Evolutionary conservation across 805 yeast species (phyloP).

Genomic region (Spathaspora gorwiae): DNA sequence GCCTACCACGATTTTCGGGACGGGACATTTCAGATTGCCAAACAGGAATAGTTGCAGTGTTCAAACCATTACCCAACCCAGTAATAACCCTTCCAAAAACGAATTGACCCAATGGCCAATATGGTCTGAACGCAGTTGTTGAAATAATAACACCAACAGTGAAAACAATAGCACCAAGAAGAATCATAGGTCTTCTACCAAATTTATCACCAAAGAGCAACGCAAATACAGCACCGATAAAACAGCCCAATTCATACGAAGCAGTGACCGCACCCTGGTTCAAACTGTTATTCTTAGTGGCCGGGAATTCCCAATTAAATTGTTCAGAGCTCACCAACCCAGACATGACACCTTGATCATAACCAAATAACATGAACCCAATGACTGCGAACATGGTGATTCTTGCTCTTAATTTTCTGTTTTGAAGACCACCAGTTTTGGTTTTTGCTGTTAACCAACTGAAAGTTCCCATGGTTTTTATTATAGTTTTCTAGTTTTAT

Average conservation of each 20-base stretch:
- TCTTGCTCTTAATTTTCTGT: conserved; percentile 40
- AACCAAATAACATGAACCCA: conserved; percentile 30
- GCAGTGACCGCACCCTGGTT: conserved; percentile 68
- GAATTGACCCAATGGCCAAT: conserved; percentile 64
- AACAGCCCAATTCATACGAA: conserved; percentile 64
- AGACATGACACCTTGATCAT: conserved; percentile 42
- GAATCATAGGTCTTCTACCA: conserved; percentile 41
- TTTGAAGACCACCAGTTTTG: conserved; percentile 53
- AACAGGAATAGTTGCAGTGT: conserved; percentile 42
- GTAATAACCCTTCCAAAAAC: conserved; percentile 55
- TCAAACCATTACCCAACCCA: conserved; percentile 38
- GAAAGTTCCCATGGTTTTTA: background rate
- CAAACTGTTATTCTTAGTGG: conserved; percentile 28
- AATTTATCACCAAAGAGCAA: conserved; percentile 34
- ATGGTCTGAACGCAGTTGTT: conserved; percentile 30
- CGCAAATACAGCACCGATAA: conserved; percentile 41
- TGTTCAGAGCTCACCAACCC: conserved; percentile 38
- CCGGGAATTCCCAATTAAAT: conserved; percentile 36
- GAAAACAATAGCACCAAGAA: conserved; percentile 34
- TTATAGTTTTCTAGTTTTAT: too few relatives aligned
- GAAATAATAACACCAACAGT: conserved; percentile 40
- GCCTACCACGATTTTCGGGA: conserved; percentile 39
- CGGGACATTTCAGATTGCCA: conserved; percentile 46
- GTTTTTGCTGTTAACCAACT: conserved; percentile 29
- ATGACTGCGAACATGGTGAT: conserved; percentile 24